phyloP scores from a whole-genome alignment of 345 rosid species.

The Pelargonium nanum region DNA sequence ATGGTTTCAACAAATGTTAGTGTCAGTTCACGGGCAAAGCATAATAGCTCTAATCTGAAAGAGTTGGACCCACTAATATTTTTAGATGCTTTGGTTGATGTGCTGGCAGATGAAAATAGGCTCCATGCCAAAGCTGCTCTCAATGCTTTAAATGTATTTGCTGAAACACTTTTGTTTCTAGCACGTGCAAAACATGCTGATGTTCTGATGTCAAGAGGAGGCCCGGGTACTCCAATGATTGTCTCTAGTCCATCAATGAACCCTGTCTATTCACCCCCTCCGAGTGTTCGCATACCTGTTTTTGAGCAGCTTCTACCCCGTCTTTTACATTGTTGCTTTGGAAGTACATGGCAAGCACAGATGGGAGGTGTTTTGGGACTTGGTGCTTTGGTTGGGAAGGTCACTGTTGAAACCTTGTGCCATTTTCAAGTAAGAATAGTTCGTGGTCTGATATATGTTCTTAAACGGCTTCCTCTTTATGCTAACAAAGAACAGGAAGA shows the following conservation, averaged over 20 bases:
- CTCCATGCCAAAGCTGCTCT: constrained; percentile 90
- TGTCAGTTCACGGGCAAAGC: constrained; percentile 51
- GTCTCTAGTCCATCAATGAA: constrained; percentile 98
- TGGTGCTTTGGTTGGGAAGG: constrained; percentile 94
- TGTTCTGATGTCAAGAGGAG: constrained; percentile 71
- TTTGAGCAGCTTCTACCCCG: constrained; percentile 98
- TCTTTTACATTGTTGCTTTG: constrained; percentile 93
- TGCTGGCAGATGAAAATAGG: constrained; percentile 85
- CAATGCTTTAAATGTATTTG: constrained; percentile 63
- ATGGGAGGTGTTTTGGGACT: constrained; percentile 99
- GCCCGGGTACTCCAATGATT: constrained; percentile 94
- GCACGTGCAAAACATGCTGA: constrained; percentile 91
- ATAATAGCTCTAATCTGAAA: constrained; percentile 56
- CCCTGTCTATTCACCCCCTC: constrained; percentile 94
- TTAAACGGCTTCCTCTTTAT: constrained; percentile 83
- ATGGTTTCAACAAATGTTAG: constrained; percentile 39
- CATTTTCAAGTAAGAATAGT: constrained; percentile 82
- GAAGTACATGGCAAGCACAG: constrained; percentile 96
- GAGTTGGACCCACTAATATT: constrained; percentile 87
- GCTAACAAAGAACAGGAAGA: constrained; percentile 95
- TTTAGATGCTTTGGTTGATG: constrained; percentile 93
- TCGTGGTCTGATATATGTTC: constrained; percentile 83
- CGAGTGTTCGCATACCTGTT: constrained; percentile 84
- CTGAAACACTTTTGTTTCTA: constrained; percentile 84
- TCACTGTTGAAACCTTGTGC: constrained; percentile 87